Evolutionary conservation across 1,284 basidiomycete genomes (phyloP), one percentile per base, ranked within the genome.

Genomic region (Inonotus obliquus): DNA sequence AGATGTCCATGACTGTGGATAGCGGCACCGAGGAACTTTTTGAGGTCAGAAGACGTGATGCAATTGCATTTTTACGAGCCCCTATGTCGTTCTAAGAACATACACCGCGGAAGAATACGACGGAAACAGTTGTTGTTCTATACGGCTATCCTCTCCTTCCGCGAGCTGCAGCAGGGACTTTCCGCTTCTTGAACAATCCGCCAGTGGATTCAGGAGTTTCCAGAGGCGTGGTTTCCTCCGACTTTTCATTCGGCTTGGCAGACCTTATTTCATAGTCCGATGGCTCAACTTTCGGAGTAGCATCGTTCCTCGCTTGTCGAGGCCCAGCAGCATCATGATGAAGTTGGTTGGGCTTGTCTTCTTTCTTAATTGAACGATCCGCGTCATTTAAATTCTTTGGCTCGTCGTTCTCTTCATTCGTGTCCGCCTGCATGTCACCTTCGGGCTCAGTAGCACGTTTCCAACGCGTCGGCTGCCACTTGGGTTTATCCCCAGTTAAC

Each of bases 171-270:
- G 39, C 66, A 23, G 76, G 75, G 17, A 71, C 66, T 62, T 76
- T 79, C 5, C 79, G 76, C 66, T 79, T 81, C 57, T 75, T 73
- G 70, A 81, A 81, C 38, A 80, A 59, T 61, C 73, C 69, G 5
- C 71, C 71, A 13, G 65, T 59, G 9, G 72, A 62, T 19, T 69
- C 61, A 38, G 68, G 52, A 13, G 58, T 51, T 14, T 23, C 44
- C 49, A 54, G 59, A 41, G 41, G 17, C 10, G 47, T n/a, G 55
- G 11, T 37, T n/a, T 57, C 25, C 37, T 68, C 62, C 45, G 51
- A 67, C 21, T 68, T 65, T 41, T 58, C 37, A 32, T 62, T 52
- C 21, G 35, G 35, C 37, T 39, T 63, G 35, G 55, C 45, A 41
- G 53, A 27, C 29, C 7, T 13, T 27, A 41, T 14, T 45, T 29